A percentile compares a stretch with the other conserved stretches of the same genome.
Conservation (phyloP, 352 stramenopile species). For the Blastocystis sp. region DNA sequence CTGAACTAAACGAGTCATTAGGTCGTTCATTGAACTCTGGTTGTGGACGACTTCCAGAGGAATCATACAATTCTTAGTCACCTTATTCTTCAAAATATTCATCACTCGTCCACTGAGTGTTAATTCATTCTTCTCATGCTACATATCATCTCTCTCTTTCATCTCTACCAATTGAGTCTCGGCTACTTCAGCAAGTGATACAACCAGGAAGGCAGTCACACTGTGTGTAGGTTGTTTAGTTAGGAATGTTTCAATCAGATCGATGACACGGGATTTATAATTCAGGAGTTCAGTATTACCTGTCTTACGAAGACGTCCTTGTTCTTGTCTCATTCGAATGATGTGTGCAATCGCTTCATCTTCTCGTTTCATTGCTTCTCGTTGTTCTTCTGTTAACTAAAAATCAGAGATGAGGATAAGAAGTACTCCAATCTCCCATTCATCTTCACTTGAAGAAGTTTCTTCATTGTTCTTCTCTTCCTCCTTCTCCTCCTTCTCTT, state of each 20-base stretch:
- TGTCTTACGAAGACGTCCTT: not conserved
- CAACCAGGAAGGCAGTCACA: not conserved
- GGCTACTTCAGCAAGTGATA: not conserved
- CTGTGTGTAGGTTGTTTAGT: not conserved
- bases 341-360: slow-evolving; percentile 1
- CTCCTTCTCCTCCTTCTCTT: slow-evolving; percentile 74
- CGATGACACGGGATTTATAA: slow-evolving; percentile 6
- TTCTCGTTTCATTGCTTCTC: slow-evolving; percentile 11
- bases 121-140: slow-evolving; percentile 5
- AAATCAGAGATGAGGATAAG: not conserved
- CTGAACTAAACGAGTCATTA: not conserved
- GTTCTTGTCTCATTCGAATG: not conserved
- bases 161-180: not conserved
- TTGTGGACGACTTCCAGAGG: not conserved
- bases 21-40: not conserved
- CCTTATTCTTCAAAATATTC: not conserved
- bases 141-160: not conserved
- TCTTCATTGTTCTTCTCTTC: slow-evolving; percentile 64
- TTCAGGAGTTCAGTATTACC: not conserved
- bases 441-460: slow-evolving; percentile 36
- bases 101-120: not conserved
- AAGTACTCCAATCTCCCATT: not conserved
- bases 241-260: not conserved
- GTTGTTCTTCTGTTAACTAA: not conserved
- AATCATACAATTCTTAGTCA: not conserved